Base-by-base conservation (phyloP, 148 eudicot genomes). In the Arctostaphylos glauca region DNA sequence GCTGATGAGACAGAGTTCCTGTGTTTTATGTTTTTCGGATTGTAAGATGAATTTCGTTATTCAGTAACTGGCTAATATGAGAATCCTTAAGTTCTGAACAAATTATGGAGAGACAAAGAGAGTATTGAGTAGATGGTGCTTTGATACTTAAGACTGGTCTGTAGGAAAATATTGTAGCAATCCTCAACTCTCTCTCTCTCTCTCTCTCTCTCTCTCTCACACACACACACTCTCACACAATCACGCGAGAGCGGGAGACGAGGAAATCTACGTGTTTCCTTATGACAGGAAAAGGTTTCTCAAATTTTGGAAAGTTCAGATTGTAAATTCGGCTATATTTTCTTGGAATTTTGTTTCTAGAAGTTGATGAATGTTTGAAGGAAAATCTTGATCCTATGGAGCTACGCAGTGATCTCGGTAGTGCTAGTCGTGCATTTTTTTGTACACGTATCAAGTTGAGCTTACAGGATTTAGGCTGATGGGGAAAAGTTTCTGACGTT, bases 1-100 rank as follows among this genome's bases (percentile, higher is more conserved):
- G 83, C 23, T 64, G 48, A 70, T 70, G 83, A 13, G n/a, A 68
- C 76, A 52, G 9, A 3, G 25, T 70, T 38, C 43, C n/a, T 73
- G 15, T 53, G 8, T 38, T 60, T 25, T 6, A 6, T 31, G 44
- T 0, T 55, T 46, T 38, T 77, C 5, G 60, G 48, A 56, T 55
- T 70, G 74, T 25, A 14, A 47, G 41, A 49, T 49, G 53, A 74
- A 44, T 74, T 74, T 75, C 6, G 19, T 60, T 54, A 15, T 80
- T 80, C 50, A 78, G 41, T 54, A 21, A 13, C 9, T 53, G 80
- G 31, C 44, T 10, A 21, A 15, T 25, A 23, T n/a, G 31, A 25
- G 80, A 18, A 62, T 62, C 31, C 38, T 31, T 31, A 62, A 2
- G 10, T n/a, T 3, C 8, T 6, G 6, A 19, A 21, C 43, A 23